Evolutionary conservation across 2,329 filamentous ascomycete species (phyloP).

Genomic region (Stylonectria norvegica): DNA sequence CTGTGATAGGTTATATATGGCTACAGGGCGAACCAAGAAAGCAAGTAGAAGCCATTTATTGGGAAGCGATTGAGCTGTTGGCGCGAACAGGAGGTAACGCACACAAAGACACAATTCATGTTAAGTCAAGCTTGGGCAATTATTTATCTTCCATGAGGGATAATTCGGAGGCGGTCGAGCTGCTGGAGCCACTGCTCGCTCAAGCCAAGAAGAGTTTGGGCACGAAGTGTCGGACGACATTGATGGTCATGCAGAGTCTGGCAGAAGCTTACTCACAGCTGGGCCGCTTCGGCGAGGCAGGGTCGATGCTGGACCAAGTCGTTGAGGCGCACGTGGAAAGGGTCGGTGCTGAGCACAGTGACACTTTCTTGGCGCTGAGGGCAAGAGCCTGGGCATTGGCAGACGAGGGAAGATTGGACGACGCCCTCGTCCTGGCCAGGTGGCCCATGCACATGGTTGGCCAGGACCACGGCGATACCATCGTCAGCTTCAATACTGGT

Average conservation of each 20-base stretch:
- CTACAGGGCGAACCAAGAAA: too few species aligned
- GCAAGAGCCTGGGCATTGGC: neutral
- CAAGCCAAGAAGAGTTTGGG: neutral
- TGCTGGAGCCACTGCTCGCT: neutral
- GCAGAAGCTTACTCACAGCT: neutral
- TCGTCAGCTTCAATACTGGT: neutral
- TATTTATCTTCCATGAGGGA: neutral
- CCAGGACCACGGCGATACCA: too few species aligned
- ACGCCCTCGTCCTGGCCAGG: neutral
- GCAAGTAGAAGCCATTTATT: too few species aligned
- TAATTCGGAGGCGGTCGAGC: neutral
- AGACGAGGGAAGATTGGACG: neutral
- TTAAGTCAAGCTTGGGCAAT: neutral
- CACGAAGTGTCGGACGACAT: neutral
- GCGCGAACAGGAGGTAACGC: too few species aligned
- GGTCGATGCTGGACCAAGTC: neutral
- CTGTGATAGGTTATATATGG: too few species aligned
- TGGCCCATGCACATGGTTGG: neutral
- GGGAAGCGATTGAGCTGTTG: too few species aligned
- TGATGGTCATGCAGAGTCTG: neutral
- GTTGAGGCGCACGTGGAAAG: neutral
- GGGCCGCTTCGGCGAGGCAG: neutral
- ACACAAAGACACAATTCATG: too few species aligned
- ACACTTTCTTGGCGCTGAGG: neutral
- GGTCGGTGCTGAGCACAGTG: neutral